Base-by-base conservation (phyloP, 2,329 filamentous ascomycete species). In the Penicillium sp. region DNA sequence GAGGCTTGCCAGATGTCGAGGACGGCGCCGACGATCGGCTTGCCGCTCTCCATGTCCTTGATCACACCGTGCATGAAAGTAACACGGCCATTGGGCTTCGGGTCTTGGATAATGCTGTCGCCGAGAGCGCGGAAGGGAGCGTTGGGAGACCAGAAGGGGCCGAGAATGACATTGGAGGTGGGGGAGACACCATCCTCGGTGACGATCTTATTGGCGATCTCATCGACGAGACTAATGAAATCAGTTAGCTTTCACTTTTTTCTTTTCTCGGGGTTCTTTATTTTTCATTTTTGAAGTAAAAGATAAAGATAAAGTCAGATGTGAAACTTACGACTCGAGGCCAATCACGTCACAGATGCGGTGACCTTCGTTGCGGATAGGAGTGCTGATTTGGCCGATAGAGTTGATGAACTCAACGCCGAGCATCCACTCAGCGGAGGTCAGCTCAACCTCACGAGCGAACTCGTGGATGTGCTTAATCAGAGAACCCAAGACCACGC, bases 1-100 rank as follows among this genome's bases (percentile, higher is more conserved):
- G 84, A 87, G 50, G 88, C 87, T 72, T 91, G 87, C 88, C 88
- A 91, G 78, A 91, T 87, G 71, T 91, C 89, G 67, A 91, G 85
- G 62, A 89, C 85, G 65, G 87, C 88, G 67, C 81, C 79, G 53
- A 81, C 81, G 67, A 91, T 86, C 60, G 85, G 85, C 76, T 83
- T 82, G 69, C 85, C 84, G 57, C 87, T 89, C 61, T 83, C 78
- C 64, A 87, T 78, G 68, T 90, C 86, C 48, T 75, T 81, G 69
- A 91, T 82, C 46, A 81, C 78, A 65, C 88, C 88, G 79, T 90
- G 87, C 85, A 91, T 89, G 65, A 82, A 80, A 51, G 83, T 83
- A 51, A 85, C 76, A 60, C 84, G 78, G 47, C 86, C 88, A 49
- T 84, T 77, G 48, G 68, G 65, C 55, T 84, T 79, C 59, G 80